Percentiles rank a stretch among this genome's conserved stretches.
phyloP scores from a whole-genome alignment of 805 yeast species.

The Ogataea glucozyma region DNA sequence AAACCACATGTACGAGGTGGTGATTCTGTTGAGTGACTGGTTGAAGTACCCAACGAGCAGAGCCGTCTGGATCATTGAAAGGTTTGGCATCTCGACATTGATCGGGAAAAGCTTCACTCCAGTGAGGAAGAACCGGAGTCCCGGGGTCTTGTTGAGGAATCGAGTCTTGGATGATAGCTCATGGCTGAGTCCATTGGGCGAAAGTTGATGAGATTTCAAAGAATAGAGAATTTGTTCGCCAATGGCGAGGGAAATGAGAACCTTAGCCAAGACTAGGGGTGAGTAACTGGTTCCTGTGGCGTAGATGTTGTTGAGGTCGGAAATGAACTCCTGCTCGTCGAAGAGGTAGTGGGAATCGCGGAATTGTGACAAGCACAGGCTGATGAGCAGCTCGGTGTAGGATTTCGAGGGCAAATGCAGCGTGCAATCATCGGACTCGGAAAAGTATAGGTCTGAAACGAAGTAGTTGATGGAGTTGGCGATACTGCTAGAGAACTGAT shows the following conservation, averaged over 20 bases:
- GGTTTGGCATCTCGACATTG: conserved; percentile 35
- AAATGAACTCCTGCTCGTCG: conserved; percentile 24
- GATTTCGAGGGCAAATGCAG: conserved; percentile 19
- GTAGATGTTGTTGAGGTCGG: conserved; percentile 24
- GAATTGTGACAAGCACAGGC: conserved; percentile 22
- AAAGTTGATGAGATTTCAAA: conserved; percentile 22
- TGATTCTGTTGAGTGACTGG: conserved; percentile 40
- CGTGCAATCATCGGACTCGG: conserved; percentile 10
- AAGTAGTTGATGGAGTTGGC: conserved; percentile 19
- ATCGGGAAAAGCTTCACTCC: conserved; percentile 29
- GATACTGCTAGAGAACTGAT: conserved; percentile 6
- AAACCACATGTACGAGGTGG: conserved; percentile 36
- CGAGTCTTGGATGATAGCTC: conserved; percentile 21
- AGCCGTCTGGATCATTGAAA: conserved; percentile 36
- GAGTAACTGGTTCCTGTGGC: conserved; percentile 22
- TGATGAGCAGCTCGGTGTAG: conserved; percentile 19
- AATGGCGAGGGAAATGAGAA: conserved; percentile 27
- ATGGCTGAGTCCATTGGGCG: conserved; percentile 15
- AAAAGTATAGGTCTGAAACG: conserved; percentile 22
- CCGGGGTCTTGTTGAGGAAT: conserved; percentile 30
- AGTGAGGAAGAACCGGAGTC: conserved; percentile 32
- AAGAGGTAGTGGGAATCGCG: conserved; percentile 27
- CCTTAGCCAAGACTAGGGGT: conserved; percentile 17
- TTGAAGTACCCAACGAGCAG: conserved; percentile 37
- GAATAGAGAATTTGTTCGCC: conserved; percentile 29